Evolutionary conservation across 345 rosid species (phyloP).

Genomic region (Schrenkiella parvula): DNA sequence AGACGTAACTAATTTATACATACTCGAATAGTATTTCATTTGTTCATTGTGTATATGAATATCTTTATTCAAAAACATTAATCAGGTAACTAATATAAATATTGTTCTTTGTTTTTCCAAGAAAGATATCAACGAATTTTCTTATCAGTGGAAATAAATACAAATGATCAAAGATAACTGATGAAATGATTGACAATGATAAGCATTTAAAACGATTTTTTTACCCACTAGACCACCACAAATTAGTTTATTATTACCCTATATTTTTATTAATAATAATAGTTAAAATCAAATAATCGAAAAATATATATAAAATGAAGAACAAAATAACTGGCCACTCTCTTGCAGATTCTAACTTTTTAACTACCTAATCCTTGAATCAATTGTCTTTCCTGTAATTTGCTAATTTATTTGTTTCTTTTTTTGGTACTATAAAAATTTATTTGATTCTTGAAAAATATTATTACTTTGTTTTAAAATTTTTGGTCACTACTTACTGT

Average conservation of each 20-base stretch:
- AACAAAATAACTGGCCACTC: not conserved
- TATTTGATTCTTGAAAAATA: not conserved
- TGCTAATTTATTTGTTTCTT: not conserved
- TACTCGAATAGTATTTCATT: no score
- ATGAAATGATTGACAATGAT: no score
- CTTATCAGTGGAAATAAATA: no score
- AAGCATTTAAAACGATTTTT: no score
- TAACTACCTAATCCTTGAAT: not conserved
- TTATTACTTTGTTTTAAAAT: not conserved
- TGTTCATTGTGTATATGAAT: no score
- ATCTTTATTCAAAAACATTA: no score
- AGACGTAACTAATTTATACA: not conserved
- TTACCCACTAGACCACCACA: no score
- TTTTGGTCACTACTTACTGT: constrained; percentile 17
- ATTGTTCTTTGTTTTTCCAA: no score
- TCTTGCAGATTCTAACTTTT: constrained; percentile 14
- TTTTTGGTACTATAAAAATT: not conserved
- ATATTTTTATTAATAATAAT: not conserved
- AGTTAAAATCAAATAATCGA: not conserved
- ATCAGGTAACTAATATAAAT: no score
- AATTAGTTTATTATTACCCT: not conserved
- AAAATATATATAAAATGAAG: not conserved
- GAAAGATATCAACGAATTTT: no score
- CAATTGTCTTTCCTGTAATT: not conserved
- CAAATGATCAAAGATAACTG: no score